These are phyloP conservation scores for Wickerhamiella allomyrinae DNA, from an alignment of 805 yeast species.

Conservation along the genomic window DNA sequence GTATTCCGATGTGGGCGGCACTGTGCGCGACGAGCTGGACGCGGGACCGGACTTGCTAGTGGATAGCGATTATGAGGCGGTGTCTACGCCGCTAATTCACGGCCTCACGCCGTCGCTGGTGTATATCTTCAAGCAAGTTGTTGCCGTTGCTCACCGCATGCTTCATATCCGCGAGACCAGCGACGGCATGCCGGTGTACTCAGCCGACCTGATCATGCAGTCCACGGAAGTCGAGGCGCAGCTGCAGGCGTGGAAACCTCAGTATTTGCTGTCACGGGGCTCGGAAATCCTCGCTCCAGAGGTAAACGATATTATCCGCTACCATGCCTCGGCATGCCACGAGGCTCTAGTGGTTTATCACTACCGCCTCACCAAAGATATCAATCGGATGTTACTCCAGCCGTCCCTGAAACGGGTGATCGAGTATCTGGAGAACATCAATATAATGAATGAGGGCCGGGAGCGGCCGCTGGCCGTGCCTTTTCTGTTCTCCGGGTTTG, in stretches of 20 bases:
- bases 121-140: slow-evolving; percentile 56
- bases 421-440: slow-evolving; percentile 48
- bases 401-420: slow-evolving; percentile 46
- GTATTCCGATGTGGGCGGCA: slow-evolving; percentile 7
- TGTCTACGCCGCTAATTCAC: slow-evolving; percentile 63
- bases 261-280: slow-evolving; percentile 32
- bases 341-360: slow-evolving; percentile 59
- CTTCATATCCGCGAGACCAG: slow-evolving; percentile 30
- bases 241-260: slow-evolving; percentile 52
- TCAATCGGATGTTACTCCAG: slow-evolving; percentile 44
- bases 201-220: slow-evolving; percentile 8
- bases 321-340: slow-evolving; percentile 68
- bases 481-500: slow-evolving; percentile 77
- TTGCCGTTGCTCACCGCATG: slow-evolving; percentile 48
- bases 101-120: slow-evolving; percentile 76
- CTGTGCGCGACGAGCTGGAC: neutral
- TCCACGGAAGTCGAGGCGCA: slow-evolving; percentile 34
- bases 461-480: slow-evolving; percentile 49
- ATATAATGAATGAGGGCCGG: slow-evolving; percentile 33
- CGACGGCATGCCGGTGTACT: slow-evolving; percentile 9
- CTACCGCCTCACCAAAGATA: slow-evolving; percentile 45
- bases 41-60: neutral
- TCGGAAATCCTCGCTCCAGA: slow-evolving; percentile 15
- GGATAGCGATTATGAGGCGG: slow-evolving; percentile 12
- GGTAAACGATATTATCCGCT: slow-evolving; percentile 54